Conservation (phyloP, 2,329 filamentous ascomycete species). For the Hypoxylon sp. region DNA sequence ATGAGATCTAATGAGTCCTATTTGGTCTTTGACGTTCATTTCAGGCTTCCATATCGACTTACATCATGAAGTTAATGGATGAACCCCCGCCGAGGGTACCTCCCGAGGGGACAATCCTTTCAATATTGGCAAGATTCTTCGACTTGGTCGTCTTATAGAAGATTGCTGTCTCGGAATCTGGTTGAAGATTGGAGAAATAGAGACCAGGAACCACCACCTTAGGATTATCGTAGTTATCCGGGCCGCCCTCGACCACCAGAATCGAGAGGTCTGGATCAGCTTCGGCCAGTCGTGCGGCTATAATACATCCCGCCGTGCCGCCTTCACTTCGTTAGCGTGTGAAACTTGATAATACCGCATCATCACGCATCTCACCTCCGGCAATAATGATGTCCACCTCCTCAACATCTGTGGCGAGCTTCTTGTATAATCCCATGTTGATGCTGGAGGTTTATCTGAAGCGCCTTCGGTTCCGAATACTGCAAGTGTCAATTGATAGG, state of each 20-base stretch:
- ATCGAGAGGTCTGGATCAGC: slow-evolving; percentile 42
- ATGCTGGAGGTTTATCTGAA: neutral
- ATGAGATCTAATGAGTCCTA: neutral
- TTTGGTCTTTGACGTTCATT: neutral
- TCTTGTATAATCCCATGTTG: slow-evolving; percentile 49
- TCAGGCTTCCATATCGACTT: slow-evolving; percentile 15
- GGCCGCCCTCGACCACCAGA: slow-evolving; percentile 40
- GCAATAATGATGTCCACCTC: slow-evolving; percentile 54
- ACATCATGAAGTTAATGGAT: slow-evolving; percentile 66
- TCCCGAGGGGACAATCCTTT: slow-evolving; percentile 58
- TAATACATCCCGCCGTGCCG: slow-evolving; percentile 42
- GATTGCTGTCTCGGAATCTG: slow-evolving; percentile 60
- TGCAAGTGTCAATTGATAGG: neutral
- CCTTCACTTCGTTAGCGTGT: slow-evolving; percentile 31
- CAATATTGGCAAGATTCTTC: slow-evolving; percentile 61
- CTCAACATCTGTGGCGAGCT: slow-evolving; percentile 39
- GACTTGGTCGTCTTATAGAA: slow-evolving; percentile 62
- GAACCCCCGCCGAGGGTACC: slow-evolving; percentile 69
- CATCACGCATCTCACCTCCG: slow-evolving; percentile 45
- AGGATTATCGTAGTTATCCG: slow-evolving; percentile 35
- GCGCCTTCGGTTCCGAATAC: too few relatives aligned
- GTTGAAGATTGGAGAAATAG: slow-evolving; percentile 64
- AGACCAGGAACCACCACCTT: slow-evolving; percentile 62
- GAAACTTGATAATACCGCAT: neutral
- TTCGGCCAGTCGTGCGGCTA: slow-evolving; percentile 40